Evolutionary conservation across 768 basidiomycete genomes (phyloP), one percentile per base, ranked within the genome.

Genomic region (Mycena venus): DNA sequence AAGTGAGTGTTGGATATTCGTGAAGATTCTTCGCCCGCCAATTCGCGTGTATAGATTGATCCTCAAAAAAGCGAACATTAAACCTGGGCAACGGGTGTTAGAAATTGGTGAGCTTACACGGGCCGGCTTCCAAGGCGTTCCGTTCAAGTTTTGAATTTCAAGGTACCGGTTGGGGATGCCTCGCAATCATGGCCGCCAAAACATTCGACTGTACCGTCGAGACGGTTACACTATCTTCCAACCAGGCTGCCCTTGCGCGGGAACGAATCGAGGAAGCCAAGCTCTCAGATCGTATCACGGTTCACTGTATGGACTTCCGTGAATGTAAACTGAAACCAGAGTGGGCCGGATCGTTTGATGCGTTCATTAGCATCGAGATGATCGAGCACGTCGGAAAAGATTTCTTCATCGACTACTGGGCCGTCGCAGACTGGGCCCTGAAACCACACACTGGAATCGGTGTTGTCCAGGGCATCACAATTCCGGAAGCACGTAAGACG

Each of bases 281-380:
- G 11, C 74, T 83, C 21, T 75, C 82, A 29, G 83, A 84, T 4
- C 78, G 83, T 17, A 85, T 91, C 64, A 84, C 82, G n/a, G 88
- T 90, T 2, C 88, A 90, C 78, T 79, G 89, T 15, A 83, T 91
- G 84, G 90, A 91, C 78, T 91, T 90, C 79, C 80, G 58, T 4
- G 23, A 83, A 34, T 63, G 61, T 29, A 47, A 29, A 9, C 81
- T 88, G 71, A 88, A 87, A 9, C 70, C 79, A n/a, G 84, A 85
- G 58, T 91, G 88, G 89, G 80, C 83, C 55, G 85, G 86, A 23
- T 71, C 83, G 19, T 91, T 91, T 74, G 90, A 91, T 72, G 78
- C 88, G 2, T 83, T 91, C 23, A 85, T 91, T 44, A 89, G 88
- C 62, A 84, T 90, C 62, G 90, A 91, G 82, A 91, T 91, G 90